Evolutionary conservation across 2,329 filamentous ascomycete species (phyloP).

Genomic region (Fusarium verrucosum): DNA sequence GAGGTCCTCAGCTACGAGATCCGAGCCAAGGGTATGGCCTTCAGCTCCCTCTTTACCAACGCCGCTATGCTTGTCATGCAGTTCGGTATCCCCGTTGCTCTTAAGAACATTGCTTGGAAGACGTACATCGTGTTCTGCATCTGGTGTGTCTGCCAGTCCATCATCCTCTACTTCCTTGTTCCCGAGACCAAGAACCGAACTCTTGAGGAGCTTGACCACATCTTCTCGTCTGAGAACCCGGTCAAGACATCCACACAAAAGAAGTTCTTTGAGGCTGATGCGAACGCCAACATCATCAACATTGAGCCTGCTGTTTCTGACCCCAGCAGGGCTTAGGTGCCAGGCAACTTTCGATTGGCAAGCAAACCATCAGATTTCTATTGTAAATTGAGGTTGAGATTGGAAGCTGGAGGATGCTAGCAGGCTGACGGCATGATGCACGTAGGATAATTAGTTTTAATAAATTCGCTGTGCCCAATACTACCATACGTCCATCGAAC

Average conservation of each 20-base stretch:
- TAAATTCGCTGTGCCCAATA: slow-evolving; percentile 2
- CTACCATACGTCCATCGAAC: neutral
- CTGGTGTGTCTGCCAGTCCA: slow-evolving; percentile 54
- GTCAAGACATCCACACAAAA: slow-evolving; percentile 36
- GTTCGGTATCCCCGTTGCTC: slow-evolving; percentile 57
- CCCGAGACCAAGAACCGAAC: slow-evolving; percentile 61
- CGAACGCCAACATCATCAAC: slow-evolving; percentile 31
- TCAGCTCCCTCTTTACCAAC: slow-evolving; percentile 57
- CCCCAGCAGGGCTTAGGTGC: slow-evolving; percentile 2
- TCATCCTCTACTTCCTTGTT: slow-evolving; percentile 59
- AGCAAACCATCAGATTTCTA: neutral
- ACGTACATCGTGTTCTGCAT: slow-evolving; percentile 63
- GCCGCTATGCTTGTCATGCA: slow-evolving; percentile 51
- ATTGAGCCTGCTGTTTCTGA: slow-evolving; percentile 15
- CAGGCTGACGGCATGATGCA: neutral
- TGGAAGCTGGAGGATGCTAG: neutral
- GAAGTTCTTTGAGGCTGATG: slow-evolving; percentile 36
- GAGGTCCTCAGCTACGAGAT: slow-evolving; percentile 64
- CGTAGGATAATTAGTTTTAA: slow-evolving; percentile 2
- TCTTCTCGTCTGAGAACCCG: slow-evolving; percentile 34
- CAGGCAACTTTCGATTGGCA: neutral
- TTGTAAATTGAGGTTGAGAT: neutral
- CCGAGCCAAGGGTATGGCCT: slow-evolving; percentile 65
- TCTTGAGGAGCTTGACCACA: slow-evolving; percentile 40
- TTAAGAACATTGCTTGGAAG: slow-evolving; percentile 62